Evolutionary conservation across 1,284 basidiomycete genomes (phyloP), one percentile per base, ranked within the genome.

Genomic region (Trichosporon ovoides): DNA sequence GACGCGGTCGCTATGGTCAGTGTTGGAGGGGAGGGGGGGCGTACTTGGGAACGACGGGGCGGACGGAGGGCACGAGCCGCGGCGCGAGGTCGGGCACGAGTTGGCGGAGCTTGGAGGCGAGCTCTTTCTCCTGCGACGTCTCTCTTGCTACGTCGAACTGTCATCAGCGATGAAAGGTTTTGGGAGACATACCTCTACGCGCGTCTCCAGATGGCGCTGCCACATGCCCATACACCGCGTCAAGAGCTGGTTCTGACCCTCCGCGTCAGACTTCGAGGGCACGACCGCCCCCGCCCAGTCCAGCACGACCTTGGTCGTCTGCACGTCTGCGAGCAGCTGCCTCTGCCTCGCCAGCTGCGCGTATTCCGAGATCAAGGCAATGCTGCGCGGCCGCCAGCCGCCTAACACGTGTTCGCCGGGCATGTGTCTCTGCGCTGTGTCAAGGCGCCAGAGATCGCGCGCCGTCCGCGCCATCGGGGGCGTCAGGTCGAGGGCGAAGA

Each of bases 391-490:
- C 66, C 86, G 87, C 94, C 95, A 98, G 9, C 83, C 85, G 0
- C 61, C 65, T 24, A 98, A 80, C 3, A 83, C 78, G 69, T 97
- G 92, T 72, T 98, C 92, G 2, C 94, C 93, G 22, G 87, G 83
- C 0, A 98, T 91, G 72, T 94, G 95, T 74, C 91, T 94, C 73
- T 89, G 87, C 16, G 88, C 86, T 1, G 95, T 98, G 78, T 98
- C 92, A 53, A 98, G 80, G 52, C 93, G 81, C 94, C 95, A 98
- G 12, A 98, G 81, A 61, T 98, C 94, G 71, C 85, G 84, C 1
- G 91, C 84, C 2, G 87, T 91, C 40, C 91, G 86, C 9, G 90
- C 94, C 62, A 91, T 78, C 3, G 90, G 89, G 12, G 95, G 93
- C 3, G 85, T 85, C 24, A 98, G 80, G 50, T 84, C 83, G 37